phyloP scores from a whole-genome alignment of 2,329 filamentous ascomycete species.

The Colletotrichum trifolii region DNA sequence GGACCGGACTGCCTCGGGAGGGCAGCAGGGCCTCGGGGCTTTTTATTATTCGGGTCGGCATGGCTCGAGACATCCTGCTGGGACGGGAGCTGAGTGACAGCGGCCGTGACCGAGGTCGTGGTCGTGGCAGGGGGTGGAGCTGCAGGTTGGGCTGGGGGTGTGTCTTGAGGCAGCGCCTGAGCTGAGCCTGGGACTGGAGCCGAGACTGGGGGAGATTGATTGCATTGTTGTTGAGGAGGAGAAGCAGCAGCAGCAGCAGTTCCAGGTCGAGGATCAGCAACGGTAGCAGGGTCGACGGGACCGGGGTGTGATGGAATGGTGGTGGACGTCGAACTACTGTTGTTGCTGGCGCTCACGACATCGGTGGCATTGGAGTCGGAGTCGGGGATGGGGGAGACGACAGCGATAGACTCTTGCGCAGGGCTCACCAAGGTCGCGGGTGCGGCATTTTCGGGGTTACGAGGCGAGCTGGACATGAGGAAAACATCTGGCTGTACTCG shows the following conservation, averaged over 20 bases:
- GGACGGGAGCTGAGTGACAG: conserved; percentile 35
- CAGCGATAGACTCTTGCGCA: conserved; percentile 34
- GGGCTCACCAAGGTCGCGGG: conserved; percentile 57
- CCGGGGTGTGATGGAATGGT: conserved; percentile 12
- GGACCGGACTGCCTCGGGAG: conserved; percentile 58
- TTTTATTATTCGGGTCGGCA: conserved; percentile 58
- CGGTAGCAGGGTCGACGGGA: conserved; percentile 13
- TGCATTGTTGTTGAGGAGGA: conserved; percentile 14
- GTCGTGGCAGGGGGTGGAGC: conserved; percentile 35
- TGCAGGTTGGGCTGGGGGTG: conserved; percentile 31
- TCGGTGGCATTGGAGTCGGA: background rate
- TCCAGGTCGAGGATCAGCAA: conserved; percentile 12
- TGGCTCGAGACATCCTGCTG: conserved; percentile 41
- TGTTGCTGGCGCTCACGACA: background rate
- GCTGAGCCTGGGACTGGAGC: conserved; percentile 38
- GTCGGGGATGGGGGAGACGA: conserved; percentile 4
- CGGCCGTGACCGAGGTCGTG: conserved; percentile 8
- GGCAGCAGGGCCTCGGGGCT: conserved; percentile 54
- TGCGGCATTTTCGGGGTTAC: conserved; percentile 67
- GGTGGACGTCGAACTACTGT: conserved; percentile 13
- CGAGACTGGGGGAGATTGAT: conserved; percentile 7
- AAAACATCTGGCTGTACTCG: conserved; percentile 61
- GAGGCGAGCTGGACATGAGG: conserved; percentile 67
- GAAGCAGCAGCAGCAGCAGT: conserved; percentile 3
- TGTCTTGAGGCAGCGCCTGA: conserved; percentile 38